These are phyloP conservation scores for Asterophora parasitica DNA, from an alignment of 768 basidiomycete species.

Conservation along the genomic window DNA sequence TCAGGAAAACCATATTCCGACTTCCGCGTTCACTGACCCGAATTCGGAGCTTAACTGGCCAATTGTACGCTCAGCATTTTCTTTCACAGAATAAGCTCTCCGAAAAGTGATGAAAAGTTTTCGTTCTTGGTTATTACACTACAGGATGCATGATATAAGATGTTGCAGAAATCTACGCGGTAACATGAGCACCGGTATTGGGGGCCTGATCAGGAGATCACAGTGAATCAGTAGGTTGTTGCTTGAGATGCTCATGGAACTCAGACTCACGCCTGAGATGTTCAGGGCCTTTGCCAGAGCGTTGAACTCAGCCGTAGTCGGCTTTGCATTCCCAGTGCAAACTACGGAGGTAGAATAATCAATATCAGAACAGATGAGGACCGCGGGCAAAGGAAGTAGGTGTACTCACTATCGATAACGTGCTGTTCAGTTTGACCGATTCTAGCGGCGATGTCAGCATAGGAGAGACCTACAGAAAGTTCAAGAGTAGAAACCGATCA, in stretches of 20 bases:
- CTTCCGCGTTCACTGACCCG: no score
- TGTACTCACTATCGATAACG: constrained; percentile 48
- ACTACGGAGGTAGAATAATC: constrained; percentile 31
- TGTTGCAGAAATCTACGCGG: constrained; percentile 5
- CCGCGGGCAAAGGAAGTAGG: background rate
- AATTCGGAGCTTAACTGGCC: no score
- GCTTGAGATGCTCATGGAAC: no score
- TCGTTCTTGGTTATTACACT: no score
- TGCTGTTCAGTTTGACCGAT: constrained; percentile 40
- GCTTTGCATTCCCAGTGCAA: constrained; percentile 35
- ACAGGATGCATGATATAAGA: no score
- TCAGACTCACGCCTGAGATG: constrained; percentile 32
- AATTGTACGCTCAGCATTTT: no score
- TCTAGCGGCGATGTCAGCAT: constrained; percentile 42
- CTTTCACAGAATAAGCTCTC: no score
- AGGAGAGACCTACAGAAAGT: constrained; percentile 38
- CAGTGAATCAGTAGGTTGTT: background rate
- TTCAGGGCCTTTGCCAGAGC: constrained; percentile 39
- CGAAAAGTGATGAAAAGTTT: no score
- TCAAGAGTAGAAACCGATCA: background rate
- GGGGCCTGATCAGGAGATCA: constrained; percentile 2
- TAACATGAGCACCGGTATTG: background rate
- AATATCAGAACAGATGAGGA: background rate
- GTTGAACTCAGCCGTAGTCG: constrained; percentile 47
- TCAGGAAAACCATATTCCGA: no score